A percentile compares a stretch with the other conserved stretches of the same genome.
Conservation (phyloP, 768 basidiomycete genomes). For the Leccinum rimulosum region DNA sequence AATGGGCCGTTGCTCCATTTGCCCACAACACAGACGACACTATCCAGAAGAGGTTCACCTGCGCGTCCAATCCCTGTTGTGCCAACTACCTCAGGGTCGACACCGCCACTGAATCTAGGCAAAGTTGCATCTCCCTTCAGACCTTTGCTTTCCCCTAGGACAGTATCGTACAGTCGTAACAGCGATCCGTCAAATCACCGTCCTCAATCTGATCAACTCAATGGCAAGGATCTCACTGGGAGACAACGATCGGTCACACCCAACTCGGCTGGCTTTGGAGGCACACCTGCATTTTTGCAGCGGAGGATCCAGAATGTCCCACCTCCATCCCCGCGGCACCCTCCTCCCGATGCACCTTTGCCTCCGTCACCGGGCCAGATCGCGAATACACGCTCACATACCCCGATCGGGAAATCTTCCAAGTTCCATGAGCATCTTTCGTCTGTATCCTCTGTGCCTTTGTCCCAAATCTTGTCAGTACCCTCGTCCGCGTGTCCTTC, state of each 20-base stretch:
- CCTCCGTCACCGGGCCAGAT: conserved; percentile 23
- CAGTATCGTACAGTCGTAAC: background rate
- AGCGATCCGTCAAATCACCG: background rate
- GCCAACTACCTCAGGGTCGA: conserved; percentile 8
- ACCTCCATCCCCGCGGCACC: conserved; percentile 26
- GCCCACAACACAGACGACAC: background rate
- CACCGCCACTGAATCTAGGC: conserved; percentile 16
- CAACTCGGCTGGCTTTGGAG: conserved; percentile 6
- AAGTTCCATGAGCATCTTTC: conserved; percentile 36
- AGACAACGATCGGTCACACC: conserved; percentile 18
- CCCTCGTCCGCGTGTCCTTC: conserved; percentile 15
- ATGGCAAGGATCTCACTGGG: conserved; percentile 3
- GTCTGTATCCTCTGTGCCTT: conserved; percentile 25
- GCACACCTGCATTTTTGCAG: conserved; percentile 28
- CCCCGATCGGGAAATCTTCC: conserved; percentile 16
- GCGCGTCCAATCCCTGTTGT: conserved; percentile 15
- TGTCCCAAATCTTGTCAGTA: conserved; percentile 12
- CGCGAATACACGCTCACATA: conserved; percentile 5
- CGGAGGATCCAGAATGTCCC: conserved; percentile 26
- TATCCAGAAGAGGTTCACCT: conserved; percentile 13
- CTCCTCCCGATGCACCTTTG: conserved; percentile 30
- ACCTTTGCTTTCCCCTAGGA: conserved; percentile 18
- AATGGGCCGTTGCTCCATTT: conserved; percentile 1
- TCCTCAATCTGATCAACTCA: conserved; percentile 9
- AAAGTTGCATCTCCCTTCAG: conserved; percentile 23